Evolutionary conservation across 768 basidiomycete genomes (phyloP).

Genomic region (Naganishia antarctica): DNA sequence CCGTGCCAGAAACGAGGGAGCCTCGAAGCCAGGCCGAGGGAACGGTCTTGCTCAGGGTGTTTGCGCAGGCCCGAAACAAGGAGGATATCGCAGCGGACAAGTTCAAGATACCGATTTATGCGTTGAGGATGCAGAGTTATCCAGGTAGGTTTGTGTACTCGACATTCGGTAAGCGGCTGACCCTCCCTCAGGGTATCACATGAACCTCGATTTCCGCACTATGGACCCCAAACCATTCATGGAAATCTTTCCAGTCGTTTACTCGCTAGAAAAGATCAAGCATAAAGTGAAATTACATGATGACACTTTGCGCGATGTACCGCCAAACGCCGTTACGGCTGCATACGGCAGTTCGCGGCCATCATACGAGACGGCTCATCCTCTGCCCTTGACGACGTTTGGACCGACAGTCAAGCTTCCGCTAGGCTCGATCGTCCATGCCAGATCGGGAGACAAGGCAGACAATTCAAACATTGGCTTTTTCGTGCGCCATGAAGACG

Average conservation of each 20-base stretch:
- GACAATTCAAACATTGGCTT: conserved; percentile 19
- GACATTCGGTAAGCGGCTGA: background rate
- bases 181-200: conserved; percentile 1
- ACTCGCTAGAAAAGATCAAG: conserved; percentile 1
- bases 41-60: background rate
- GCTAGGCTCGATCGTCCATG: conserved; percentile 14
- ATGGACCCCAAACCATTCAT: conserved; percentile 20
- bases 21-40: conserved; percentile 16
- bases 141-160: background rate
- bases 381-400: background rate
- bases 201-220: conserved; percentile 17
- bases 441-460: conserved; percentile 13
- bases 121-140: conserved; percentile 19
- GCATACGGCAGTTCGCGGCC: background rate
- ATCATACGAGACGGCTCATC: conserved; percentile 6
- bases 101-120: conserved; percentile 21
- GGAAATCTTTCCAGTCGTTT: conserved; percentile 19
- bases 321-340: background rate
- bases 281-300: background rate
- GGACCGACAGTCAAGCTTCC: background rate
- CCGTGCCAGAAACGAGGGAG: conserved; percentile 17
- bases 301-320: background rate
- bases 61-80: conserved; percentile 9
- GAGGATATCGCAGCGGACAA: conserved; percentile 15
- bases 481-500: conserved; percentile 8